Evolutionary conservation across 306 rosid genomes (phyloP), one percentile per base, ranked within the genome.

Genomic region (Cicer bijugum): DNA sequence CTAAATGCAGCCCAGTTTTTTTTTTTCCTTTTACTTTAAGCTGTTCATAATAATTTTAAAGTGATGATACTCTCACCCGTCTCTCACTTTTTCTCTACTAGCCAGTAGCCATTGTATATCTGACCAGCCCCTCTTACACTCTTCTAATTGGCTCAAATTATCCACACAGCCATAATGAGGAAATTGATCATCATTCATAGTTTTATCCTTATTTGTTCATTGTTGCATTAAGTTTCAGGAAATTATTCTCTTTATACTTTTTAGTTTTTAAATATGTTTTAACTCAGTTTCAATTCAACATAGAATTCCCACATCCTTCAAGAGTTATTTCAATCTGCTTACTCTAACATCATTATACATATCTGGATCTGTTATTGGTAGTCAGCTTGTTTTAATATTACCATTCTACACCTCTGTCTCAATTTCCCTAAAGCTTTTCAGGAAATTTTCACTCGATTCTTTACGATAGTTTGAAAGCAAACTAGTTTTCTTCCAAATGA

Each of bases 121-220:
- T 15, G 14, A 69, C 58, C 50, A 59, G 46, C 40, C 37, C 16
- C 55, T 78, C 51, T 67, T 66, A 42, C 52, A 74, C 39, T 53
- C 45, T 8, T 65, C 17, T 12, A 4, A 72, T 17, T 79, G 52
- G 28, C 65, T 72, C 3, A 42, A 16, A 28, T 48, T 67, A 12
- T 68, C 55, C 37, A 8, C 33, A 47, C 59, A 45, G 35, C 71
- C 59, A 40, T 53, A 64, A 17, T n/a, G 43, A 20, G 12, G 52
- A 58, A 55, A 11, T 67, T 52, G 39, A 68, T 59, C 37, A 42
- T 75, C 72, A 17, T 62, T 42, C 46, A 17, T 51, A n/a, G 4
- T 12, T 42, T 75, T 69, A 69, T 81, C 48, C 68, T 60, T 9
- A 9, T 35, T 37, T 81, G 53, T 69, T 52, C 60, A 46, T 81